phyloP scores from a whole-genome alignment of 2,329 filamentous ascomycete genomes.

The Curvularia spicifera region DNA sequence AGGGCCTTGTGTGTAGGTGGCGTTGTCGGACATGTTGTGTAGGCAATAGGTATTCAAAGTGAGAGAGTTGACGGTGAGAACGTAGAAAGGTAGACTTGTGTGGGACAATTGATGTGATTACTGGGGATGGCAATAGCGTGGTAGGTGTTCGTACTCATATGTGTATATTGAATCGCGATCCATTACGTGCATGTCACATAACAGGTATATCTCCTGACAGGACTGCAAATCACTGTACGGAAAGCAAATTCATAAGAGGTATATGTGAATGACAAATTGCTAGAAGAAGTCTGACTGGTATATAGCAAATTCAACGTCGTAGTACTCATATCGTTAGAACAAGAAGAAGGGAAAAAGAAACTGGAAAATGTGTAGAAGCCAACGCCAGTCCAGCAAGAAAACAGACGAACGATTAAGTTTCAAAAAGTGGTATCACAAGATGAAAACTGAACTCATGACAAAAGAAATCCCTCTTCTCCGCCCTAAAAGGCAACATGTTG shows the following conservation, averaged over 20 bases:
- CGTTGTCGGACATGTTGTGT: neutral
- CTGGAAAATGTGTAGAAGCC: neutral
- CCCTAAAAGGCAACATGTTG: neutral
- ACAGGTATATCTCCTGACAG: neutral
- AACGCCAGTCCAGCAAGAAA: neutral
- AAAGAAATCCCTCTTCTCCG: neutral
- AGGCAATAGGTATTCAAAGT: too few species aligned
- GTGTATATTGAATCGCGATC: neutral
- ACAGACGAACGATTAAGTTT: neutral
- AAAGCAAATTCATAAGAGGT: too few species aligned
- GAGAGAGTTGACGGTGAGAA: neutral
- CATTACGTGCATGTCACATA: neutral
- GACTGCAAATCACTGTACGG: neutral
- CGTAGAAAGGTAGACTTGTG: neutral
- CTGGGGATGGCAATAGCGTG: neutral
- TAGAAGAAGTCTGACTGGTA: neutral
- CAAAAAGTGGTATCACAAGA: slow-evolving; percentile 8
- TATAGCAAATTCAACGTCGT: neutral
- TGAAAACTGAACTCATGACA: neutral
- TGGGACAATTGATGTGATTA: neutral
- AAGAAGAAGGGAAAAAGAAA: neutral
- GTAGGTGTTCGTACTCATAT: neutral
- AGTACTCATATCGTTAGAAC: neutral
- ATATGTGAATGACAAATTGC: neutral
- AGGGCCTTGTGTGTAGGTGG: neutral